Evolutionary conservation across 495 filamentous ascomycete species (phyloP).

Genomic region (Podospora bellae-mahoneyi): DNA sequence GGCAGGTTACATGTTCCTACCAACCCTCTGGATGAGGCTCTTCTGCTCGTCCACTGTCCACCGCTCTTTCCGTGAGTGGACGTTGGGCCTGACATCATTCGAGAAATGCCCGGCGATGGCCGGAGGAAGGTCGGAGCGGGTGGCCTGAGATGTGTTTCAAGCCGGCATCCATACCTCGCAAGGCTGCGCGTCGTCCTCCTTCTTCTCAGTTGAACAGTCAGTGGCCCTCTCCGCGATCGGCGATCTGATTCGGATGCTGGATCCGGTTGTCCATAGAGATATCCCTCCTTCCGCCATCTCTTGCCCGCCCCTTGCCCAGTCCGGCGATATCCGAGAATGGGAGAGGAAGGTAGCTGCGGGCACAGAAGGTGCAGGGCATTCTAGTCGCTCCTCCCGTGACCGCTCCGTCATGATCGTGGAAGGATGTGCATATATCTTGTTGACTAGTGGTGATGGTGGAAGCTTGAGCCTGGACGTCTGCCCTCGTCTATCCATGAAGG

Average conservation of each 20-base stretch:
- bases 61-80: not conserved
- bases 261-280: not conserved
- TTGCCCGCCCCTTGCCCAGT: slow-evolving; percentile 1
- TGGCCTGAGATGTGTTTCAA: not conserved
- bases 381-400: not conserved
- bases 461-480: not conserved
- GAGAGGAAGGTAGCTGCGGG: not conserved
- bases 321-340: not conserved
- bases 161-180: not conserved
- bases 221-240: not conserved
- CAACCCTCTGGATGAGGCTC: not conserved
- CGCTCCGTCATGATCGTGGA: not conserved
- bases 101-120: not conserved
- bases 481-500: not conserved
- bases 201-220: not conserved
- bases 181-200: not conserved
- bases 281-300: not conserved
- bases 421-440: not conserved
- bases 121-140: not conserved
- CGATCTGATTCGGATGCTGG: not conserved
- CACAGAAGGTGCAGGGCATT: not conserved
- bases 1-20: not conserved
- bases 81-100: not conserved
- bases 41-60: not conserved
- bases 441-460: not conserved